Evolutionary conservation across 305 asterid genomes (phyloP), one percentile per base, ranked within the genome.

Genomic region (Vinca major): DNA sequence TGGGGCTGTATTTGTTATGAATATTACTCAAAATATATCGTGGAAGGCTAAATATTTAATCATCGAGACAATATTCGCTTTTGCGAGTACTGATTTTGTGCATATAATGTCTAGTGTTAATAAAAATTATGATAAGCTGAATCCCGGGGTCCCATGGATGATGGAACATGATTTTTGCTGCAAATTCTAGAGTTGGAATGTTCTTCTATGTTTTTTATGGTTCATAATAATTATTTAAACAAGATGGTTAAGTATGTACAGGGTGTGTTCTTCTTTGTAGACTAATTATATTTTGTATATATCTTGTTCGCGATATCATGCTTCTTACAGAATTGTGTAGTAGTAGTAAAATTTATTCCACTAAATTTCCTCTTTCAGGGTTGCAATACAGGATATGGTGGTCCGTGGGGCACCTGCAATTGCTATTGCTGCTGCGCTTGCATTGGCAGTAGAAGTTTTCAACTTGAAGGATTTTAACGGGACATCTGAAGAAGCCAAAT

Each of bases 331-430:
- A 39, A 7, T 26, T 4, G 37, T 66, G 55, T 17, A 40, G 21
- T 16, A 12, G 14, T 61, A 36, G n/a, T 50, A 36, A 75, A 7
- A 11, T 13, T 39, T 40, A 45, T 47, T 51, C 39, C 65, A 67
- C 67, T 14, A 40, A 50, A 50, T 74, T 68, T 71, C 4, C 40
- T 58, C 37, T 41, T 57, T 74, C 80, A 92, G 97, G 98, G 82
- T 54, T 75, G 95, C 98, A 50, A 92, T 90, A 80, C 78, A 75
- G 81, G 97, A 87, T 65, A 92, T 92, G 98, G 98, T 92, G 71
- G 98, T 92, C 76, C 98, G 97, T 57, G 97, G 98, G 68, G 98
- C 98, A 54, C 98, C 98, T 62, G 97, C 98, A 54, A 90, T 90
- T 75, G 98, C 97, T 73, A 88, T 92, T 69, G 89, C 97, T 62